A percentile compares a stretch with the other conserved stretches of the same genome.
These are phyloP conservation scores for Lanmaoa pseudosensibilis DNA, from an alignment of 768 basidiomycete species.

Conservation along the genomic window DNA sequence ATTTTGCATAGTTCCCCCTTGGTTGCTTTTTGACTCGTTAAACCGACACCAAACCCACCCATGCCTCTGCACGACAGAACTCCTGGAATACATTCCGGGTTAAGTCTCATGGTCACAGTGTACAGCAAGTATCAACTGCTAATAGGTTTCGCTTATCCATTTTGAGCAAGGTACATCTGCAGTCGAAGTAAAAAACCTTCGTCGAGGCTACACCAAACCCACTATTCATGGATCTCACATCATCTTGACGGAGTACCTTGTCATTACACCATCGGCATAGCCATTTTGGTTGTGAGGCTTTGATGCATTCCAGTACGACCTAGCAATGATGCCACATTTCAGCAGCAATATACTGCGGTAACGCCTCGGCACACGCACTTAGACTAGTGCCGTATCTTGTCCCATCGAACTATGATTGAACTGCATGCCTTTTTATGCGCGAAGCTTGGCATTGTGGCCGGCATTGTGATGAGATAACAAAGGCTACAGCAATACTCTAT, in stretches of 20 bases:
- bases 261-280: no score
- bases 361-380: background rate
- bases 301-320: background rate
- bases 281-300: background rate
- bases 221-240: no score
- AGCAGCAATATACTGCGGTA: background rate
- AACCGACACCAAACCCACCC: background rate
- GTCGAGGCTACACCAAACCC: no score
- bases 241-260: no score
- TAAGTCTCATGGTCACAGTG: background rate
- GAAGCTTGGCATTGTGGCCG: background rate
- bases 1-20: background rate
- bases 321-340: background rate
- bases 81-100: background rate
- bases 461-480: background rate
- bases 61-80: no score
- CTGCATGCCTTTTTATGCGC: background rate
- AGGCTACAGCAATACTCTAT: background rate
- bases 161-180: no score
- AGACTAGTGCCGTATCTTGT: background rate
- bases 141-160: no score
- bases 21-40: background rate
- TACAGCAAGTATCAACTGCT: background rate
- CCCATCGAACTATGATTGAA: background rate
- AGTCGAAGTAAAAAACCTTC: no score